phyloP scores from a whole-genome alignment of 371 early-diverging fungal species.

The Mucor velutinosus region DNA sequence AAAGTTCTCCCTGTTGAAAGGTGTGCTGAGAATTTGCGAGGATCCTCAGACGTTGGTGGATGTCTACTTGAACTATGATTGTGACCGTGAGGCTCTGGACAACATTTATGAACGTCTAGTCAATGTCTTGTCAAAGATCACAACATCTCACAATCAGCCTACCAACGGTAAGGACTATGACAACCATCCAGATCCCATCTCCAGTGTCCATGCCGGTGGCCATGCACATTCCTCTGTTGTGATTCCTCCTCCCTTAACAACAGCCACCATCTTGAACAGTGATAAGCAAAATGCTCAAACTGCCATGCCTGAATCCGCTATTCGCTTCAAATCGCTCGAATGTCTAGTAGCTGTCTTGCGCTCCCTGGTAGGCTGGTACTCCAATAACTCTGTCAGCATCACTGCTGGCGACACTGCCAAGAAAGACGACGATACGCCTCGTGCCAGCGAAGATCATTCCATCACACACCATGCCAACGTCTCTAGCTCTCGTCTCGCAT shows the following conservation, averaged over 20 bases:
- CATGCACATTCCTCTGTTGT: slow-evolving; percentile 29
- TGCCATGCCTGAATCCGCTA: slow-evolving; percentile 46
- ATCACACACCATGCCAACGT: slow-evolving; percentile 38
- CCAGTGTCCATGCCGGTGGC: slow-evolving; percentile 16
- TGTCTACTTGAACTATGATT: slow-evolving; percentile 96
- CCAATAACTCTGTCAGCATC: slow-evolving; percentile 51
- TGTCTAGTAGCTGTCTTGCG: slow-evolving; percentile 58
- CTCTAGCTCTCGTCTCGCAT: slow-evolving; percentile 43
- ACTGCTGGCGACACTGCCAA: slow-evolving; percentile 26
- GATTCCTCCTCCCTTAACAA: slow-evolving; percentile 55
- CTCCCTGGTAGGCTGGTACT: slow-evolving; percentile 57
- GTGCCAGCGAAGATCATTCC: slow-evolving; percentile 49
- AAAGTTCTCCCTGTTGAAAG: slow-evolving; percentile 50
- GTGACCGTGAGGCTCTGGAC: slow-evolving; percentile 61
- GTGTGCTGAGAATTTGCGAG: slow-evolving; percentile 55
- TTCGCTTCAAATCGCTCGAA: slow-evolving; percentile 56
- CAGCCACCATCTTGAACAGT: slow-evolving; percentile 45
- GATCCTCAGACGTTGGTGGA: slow-evolving; percentile 93
- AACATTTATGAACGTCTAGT: slow-evolving; percentile 61
- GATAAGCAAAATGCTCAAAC: slow-evolving; percentile 48
- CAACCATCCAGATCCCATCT: slow-evolving; percentile 18
- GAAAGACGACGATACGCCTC: slow-evolving; percentile 42
- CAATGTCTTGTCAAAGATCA: slow-evolving; percentile 58
- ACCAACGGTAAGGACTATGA: slow-evolving; percentile 41
- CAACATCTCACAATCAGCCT: slow-evolving; percentile 39